Conservation (phyloP, 805 yeast genomes). For the Monosporozyma siamensis region DNA sequence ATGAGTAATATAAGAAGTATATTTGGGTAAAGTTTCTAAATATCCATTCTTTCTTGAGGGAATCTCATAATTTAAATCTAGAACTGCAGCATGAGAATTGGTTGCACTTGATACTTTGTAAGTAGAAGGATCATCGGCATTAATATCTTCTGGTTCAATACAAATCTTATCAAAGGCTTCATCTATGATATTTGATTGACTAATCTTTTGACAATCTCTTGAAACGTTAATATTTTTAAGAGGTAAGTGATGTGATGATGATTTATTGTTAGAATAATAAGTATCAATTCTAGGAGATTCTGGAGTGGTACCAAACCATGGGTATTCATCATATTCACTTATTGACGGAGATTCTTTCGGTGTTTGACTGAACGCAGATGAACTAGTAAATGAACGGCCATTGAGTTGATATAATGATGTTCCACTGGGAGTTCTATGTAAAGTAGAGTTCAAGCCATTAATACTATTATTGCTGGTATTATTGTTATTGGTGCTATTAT, state of each 20-base stretch:
- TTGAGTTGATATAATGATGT: conserved; percentile 22
- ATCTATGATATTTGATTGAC: conserved; percentile 23
- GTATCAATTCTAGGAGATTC: conserved; percentile 20
- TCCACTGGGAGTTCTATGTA: conserved; percentile 23
- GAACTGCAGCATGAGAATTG: conserved; percentile 18
- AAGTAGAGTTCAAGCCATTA: not conserved
- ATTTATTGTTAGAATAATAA: conserved; percentile 4
- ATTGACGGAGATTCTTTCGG: conserved; percentile 32
- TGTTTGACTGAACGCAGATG: conserved; percentile 14
- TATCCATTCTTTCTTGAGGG: conserved; percentile 4
- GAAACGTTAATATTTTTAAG: conserved; percentile 13
- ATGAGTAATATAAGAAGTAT: conserved; percentile 21
- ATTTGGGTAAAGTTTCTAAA: conserved; percentile 21
- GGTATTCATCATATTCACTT: conserved; percentile 34
- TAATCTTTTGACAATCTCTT: conserved; percentile 22
- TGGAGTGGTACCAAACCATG: conserved; percentile 30
- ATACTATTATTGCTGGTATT: not conserved
- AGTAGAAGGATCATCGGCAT: not conserved
- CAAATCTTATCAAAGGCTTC: conserved; percentile 20
- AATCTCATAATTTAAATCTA: conserved; percentile 20
- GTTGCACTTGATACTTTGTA: conserved; percentile 15
- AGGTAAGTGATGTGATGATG: conserved; percentile 5
- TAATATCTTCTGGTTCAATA: conserved; percentile 3
- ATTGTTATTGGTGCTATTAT: not conserved
- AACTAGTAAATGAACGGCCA: conserved; percentile 6